These are phyloP conservation scores for Daedalea quercina DNA, from an alignment of 768 basidiomycete species.

Conservation along the genomic window DNA sequence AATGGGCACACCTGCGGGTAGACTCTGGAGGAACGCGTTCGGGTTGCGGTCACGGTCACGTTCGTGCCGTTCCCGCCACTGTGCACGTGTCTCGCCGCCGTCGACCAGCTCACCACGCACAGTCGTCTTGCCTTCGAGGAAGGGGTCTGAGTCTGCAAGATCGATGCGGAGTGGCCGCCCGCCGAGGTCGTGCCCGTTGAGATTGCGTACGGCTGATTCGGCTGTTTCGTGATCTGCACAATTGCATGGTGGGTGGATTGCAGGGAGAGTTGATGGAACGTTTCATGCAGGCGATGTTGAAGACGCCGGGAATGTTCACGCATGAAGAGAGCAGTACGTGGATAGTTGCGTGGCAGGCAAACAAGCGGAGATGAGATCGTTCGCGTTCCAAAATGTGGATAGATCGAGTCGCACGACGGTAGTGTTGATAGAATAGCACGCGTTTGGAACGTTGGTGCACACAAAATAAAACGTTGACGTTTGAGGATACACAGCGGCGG, in stretches of 20 bases:
- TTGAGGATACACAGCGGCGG: too few relatives aligned
- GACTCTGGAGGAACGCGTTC: slow-evolving; percentile 47
- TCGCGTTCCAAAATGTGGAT: not conserved
- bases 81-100: slow-evolving; percentile 51
- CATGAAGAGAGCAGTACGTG: too few relatives aligned
- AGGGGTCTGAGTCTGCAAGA: slow-evolving; percentile 88
- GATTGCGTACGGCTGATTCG: slow-evolving; percentile 88
- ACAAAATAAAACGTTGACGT: too few relatives aligned
- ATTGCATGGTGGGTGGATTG: not conserved
- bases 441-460: too few relatives aligned
- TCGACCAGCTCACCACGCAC: slow-evolving; percentile 78
- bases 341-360: too few relatives aligned
- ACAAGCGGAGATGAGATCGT: too few relatives aligned
- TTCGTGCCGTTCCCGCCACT: slow-evolving; percentile 45
- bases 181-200: slow-evolving; percentile 88
- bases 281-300: not conserved
- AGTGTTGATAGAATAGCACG: too few relatives aligned
- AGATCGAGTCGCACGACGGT: not conserved
- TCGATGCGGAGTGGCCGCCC: slow-evolving; percentile 93
- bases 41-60: slow-evolving; percentile 25
- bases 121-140: slow-evolving; percentile 86
- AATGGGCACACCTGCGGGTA: slow-evolving; percentile 75
- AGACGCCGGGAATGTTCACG: not conserved
- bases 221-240: slow-evolving; percentile 89
- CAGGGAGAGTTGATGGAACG: not conserved